phyloP scores from a whole-genome alignment of 2,329 filamentous ascomycete genomes.

The Aspergillus awamori region DNA sequence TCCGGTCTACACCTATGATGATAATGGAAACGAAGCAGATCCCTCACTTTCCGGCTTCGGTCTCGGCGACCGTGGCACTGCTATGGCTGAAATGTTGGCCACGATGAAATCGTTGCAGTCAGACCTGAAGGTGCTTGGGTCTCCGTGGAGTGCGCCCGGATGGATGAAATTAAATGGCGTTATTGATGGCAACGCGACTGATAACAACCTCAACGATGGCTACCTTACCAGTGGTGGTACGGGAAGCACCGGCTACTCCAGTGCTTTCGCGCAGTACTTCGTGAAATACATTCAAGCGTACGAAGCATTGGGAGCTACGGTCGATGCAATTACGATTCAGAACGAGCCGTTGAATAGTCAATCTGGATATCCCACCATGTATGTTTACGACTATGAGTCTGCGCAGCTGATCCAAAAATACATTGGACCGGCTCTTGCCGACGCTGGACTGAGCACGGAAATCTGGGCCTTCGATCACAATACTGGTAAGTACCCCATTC shows the following conservation, averaged over 20 bases:
- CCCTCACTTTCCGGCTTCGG: constrained; percentile 35
- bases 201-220: constrained; percentile 40
- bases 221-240: constrained; percentile 28
- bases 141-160: constrained; percentile 43
- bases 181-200: constrained; percentile 28
- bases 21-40: constrained; percentile 39
- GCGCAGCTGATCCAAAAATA: constrained; percentile 36
- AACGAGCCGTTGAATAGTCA: constrained; percentile 46
- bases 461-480: constrained; percentile 46
- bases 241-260: constrained; percentile 36
- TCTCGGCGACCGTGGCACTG: constrained; percentile 38
- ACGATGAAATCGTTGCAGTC: constrained; percentile 40
- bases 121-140: constrained; percentile 39
- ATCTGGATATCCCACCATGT: constrained; percentile 43
- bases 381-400: constrained; percentile 40
- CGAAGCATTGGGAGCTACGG: constrained; percentile 31
- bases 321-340: constrained; percentile 43
- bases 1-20: constrained; percentile 43
- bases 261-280: constrained; percentile 39
- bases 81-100: constrained; percentile 42
- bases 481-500: constrained; percentile 27
- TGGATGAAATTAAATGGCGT: constrained; percentile 47
- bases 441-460: constrained; percentile 26
- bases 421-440: constrained; percentile 31
- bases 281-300: constrained; percentile 44